Conservation (phyloP, 2,329 filamentous ascomycete genomes). For the Stachybotrys elegans region DNA sequence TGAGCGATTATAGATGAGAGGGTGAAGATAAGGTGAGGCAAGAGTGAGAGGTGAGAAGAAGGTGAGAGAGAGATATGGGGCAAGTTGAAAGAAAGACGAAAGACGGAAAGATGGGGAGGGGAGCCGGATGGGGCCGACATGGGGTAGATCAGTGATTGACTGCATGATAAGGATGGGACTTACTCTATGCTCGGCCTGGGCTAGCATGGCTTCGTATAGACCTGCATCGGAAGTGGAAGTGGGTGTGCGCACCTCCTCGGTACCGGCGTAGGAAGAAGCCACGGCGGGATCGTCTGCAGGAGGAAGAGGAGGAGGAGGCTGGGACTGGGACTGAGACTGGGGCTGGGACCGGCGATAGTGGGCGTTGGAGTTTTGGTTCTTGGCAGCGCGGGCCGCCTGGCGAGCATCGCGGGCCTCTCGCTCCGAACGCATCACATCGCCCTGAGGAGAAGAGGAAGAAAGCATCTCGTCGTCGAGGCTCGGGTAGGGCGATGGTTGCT, state of each 20-base stretch:
- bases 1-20: too few relatives aligned
- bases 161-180: too few relatives aligned
- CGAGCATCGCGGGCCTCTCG: not conserved
- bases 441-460: too few relatives aligned
- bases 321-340: not conserved
- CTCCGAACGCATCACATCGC: not conserved
- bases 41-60: too few relatives aligned
- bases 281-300: too few relatives aligned
- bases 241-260: conserved; percentile 18
- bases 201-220: conserved; percentile 21
- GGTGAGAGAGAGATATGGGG: too few relatives aligned
- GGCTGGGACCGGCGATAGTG: not conserved
- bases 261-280: conserved; percentile 10
- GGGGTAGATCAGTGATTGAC: too few relatives aligned
- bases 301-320: too few relatives aligned
- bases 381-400: not conserved
- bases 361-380: not conserved
- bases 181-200: conserved; percentile 21
- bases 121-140: too few relatives aligned
- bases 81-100: too few relatives aligned
- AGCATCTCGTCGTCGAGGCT: not conserved
- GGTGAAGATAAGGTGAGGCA: too few relatives aligned
- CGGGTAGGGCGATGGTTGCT: not conserved
- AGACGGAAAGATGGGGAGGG: too few relatives aligned
- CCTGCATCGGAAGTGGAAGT: conserved; percentile 18